Conservation (phyloP, 768 basidiomycete species). For the Cystofilobasidium capitatum region DNA sequence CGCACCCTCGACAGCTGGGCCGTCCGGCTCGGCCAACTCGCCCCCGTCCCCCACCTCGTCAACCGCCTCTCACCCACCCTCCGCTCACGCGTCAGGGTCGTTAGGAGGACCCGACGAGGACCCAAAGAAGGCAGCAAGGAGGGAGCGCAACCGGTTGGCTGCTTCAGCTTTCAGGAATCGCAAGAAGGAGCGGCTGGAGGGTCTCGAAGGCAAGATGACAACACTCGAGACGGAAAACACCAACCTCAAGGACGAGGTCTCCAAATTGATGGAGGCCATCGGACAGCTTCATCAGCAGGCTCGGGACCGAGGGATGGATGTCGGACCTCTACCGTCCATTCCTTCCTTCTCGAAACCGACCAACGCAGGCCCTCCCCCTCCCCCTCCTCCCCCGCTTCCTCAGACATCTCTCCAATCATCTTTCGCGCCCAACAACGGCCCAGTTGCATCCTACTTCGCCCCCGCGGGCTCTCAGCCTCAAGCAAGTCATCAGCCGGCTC, state of each 20-base stretch:
- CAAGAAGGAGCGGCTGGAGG: slow-evolving; percentile 25
- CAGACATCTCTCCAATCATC: too few species aligned
- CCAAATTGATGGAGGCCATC: slow-evolving; percentile 3
- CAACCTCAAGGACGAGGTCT: slow-evolving; percentile 4
- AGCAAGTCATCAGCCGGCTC: too few species aligned
- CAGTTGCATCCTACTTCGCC: too few species aligned
- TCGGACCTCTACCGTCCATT: not conserved
- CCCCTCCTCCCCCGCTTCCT: too few species aligned
- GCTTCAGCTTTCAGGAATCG: slow-evolving; percentile 21
- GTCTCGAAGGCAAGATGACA: slow-evolving; percentile 4
- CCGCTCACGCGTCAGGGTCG: not conserved
- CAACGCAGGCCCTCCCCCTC: too few species aligned
- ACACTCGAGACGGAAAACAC: slow-evolving; percentile 1
- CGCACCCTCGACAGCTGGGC: not conserved
- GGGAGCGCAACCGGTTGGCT: slow-evolving; percentile 25
- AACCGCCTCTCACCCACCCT: not conserved
- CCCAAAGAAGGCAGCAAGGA: not conserved
- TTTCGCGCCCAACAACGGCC: too few species aligned
- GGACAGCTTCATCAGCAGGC: not conserved
- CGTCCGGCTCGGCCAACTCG: not conserved
- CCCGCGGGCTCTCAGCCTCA: too few species aligned
- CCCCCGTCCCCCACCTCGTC: not conserved
- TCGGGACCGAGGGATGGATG: not conserved
- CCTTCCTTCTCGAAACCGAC: not conserved
- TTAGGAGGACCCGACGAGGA: not conserved